Conservation (phyloP, 2,329 filamentous ascomycete species). For the Nemania abortiva region DNA sequence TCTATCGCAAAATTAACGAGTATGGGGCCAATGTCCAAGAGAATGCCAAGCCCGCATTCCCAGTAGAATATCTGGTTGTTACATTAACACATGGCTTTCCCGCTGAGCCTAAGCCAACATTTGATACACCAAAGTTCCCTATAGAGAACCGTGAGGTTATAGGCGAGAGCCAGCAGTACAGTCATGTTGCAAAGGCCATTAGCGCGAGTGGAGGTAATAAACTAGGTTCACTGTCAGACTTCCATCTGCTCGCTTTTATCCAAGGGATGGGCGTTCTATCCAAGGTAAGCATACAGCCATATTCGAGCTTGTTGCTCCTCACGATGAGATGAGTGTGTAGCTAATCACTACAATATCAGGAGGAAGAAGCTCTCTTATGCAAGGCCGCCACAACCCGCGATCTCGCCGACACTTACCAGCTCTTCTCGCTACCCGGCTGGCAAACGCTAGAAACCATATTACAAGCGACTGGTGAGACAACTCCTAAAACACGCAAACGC, state of each 20-base stretch:
- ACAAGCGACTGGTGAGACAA: slow-evolving; percentile 96
- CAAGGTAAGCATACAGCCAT: slow-evolving; percentile 72
- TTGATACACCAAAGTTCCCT: slow-evolving; percentile 80
- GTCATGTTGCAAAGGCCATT: slow-evolving; percentile 75
- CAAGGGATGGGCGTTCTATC: slow-evolving; percentile 83
- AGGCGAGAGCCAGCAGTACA: slow-evolving; percentile 85
- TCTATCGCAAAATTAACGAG: slow-evolving; percentile 95
- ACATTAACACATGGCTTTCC: slow-evolving; percentile 98
- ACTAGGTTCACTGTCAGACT: slow-evolving; percentile 81
- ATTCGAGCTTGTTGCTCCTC: slow-evolving; percentile 25
- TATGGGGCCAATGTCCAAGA: slow-evolving; percentile 97
- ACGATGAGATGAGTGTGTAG: slow-evolving; percentile 3
- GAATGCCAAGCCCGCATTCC: slow-evolving; percentile 95
- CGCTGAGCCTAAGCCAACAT: slow-evolving; percentile 79
- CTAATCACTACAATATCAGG: slow-evolving; percentile 65
- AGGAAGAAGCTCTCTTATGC: slow-evolving; percentile 88
- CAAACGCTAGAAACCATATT: slow-evolving; percentile 92
- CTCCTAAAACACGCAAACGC: slow-evolving; percentile 74
- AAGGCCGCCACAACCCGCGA: slow-evolving; percentile 86
- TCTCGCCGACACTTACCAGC: slow-evolving; percentile 81
- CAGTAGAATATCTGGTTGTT: slow-evolving; percentile 94
- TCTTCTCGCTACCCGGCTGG: slow-evolving; percentile 92
- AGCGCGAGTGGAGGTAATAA: slow-evolving; percentile 71
- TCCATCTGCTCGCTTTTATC: slow-evolving; percentile 92
- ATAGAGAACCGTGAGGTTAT: slow-evolving; percentile 92